phyloP scores from a whole-genome alignment of 2,329 filamentous ascomycete species.

The Rachicladosporium sp. region DNA sequence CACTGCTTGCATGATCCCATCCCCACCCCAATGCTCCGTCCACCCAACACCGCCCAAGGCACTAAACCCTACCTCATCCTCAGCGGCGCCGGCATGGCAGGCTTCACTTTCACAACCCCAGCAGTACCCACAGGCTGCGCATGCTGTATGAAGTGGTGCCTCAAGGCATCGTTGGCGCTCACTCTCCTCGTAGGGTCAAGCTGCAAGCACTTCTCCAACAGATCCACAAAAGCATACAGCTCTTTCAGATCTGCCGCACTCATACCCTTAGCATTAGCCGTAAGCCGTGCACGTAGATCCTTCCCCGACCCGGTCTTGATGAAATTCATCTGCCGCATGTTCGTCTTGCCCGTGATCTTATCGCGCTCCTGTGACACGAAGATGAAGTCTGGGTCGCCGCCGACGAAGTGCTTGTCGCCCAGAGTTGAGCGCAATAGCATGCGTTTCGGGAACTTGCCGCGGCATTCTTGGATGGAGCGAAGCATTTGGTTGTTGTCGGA shows the following conservation, averaged over 20 bases:
- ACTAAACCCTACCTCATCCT: constrained; percentile 7
- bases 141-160: constrained; percentile 66
- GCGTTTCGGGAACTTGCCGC: constrained; percentile 83
- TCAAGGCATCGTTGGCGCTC: constrained; percentile 72
- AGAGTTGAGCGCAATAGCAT: constrained; percentile 73
- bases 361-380: constrained; percentile 80
- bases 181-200: constrained; percentile 89
- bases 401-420: constrained; percentile 65
- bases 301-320: constrained; percentile 50
- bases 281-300: constrained; percentile 69
- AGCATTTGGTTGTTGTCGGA: constrained; percentile 98
- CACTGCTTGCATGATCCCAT: too few species aligned
- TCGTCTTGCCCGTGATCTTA: constrained; percentile 73
- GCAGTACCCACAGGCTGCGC: constrained; percentile 1
- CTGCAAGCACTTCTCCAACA: constrained; percentile 76
- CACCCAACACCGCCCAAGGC: background rate
- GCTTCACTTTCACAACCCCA: constrained; percentile 7
- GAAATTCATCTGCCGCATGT: constrained; percentile 53
- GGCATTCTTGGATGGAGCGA: constrained; percentile 86
- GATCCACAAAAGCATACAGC: constrained; percentile 69
- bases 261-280: constrained; percentile 55
- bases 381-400: constrained; percentile 50
- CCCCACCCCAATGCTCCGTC: too few species aligned
- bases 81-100: constrained; percentile 10
- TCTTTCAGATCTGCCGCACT: constrained; percentile 63